phyloP scores from a whole-genome alignment of 2,329 filamentous ascomycete genomes.

The Plenodomus tracheiphilus region DNA sequence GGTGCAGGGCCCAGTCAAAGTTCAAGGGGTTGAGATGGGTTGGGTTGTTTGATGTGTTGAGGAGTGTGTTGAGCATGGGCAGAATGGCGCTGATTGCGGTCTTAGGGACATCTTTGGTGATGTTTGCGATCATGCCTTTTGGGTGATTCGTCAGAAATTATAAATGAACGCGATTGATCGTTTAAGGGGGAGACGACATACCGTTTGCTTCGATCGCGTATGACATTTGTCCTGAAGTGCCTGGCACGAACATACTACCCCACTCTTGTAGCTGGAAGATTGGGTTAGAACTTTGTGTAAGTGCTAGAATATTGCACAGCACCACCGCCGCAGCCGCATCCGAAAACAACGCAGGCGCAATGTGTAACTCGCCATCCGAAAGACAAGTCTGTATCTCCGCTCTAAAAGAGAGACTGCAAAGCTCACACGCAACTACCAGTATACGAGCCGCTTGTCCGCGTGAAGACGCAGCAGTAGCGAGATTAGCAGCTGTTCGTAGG shows the following conservation, averaged over 20 bases:
- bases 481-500: slow-evolving; percentile 58
- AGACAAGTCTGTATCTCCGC: slow-evolving; percentile 67
- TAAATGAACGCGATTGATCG: too few relatives aligned
- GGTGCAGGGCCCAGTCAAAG: slow-evolving; percentile 76
- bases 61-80: slow-evolving; percentile 41
- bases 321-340: slow-evolving; percentile 70
- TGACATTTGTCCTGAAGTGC: slow-evolving; percentile 64
- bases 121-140: slow-evolving; percentile 23
- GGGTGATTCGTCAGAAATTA: too few relatives aligned
- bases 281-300: slow-evolving; percentile 31
- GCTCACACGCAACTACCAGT: slow-evolving; percentile 66
- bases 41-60: slow-evolving; percentile 23
- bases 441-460: slow-evolving; percentile 64
- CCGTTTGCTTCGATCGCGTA: slow-evolving; percentile 67
- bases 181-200: slow-evolving; percentile 34
- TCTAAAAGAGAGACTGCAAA: slow-evolving; percentile 57
- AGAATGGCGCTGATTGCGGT: slow-evolving; percentile 16
- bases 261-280: slow-evolving; percentile 67
- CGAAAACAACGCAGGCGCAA: slow-evolving; percentile 69
- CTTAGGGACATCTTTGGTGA: slow-evolving; percentile 28
- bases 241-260: slow-evolving; percentile 65
- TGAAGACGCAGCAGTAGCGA: slow-evolving; percentile 65
- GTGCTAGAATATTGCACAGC: slow-evolving; percentile 65
- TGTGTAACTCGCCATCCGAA: slow-evolving; percentile 55
- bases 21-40: slow-evolving; percentile 50